phyloP scores from a whole-genome alignment of 192 early-diverging fungal species.

The Gigaspora rosea region DNA sequence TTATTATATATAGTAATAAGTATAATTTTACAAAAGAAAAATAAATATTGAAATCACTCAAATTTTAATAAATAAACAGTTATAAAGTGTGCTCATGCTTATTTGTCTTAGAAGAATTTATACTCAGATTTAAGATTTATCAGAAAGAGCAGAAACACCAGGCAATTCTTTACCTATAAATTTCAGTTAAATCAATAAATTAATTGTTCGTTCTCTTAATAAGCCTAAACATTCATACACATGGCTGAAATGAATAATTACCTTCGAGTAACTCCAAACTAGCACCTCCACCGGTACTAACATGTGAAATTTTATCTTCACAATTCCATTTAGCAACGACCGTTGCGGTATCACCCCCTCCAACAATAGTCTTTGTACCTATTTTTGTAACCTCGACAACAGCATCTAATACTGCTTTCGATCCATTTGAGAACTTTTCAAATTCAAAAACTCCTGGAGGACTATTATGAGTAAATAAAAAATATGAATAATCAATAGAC shows the following conservation, averaged over 20 bases:
- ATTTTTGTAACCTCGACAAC: conserved; percentile 79
- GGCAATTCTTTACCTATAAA: conserved; percentile 51
- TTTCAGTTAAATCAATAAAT: neutral
- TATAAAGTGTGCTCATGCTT: too few species aligned
- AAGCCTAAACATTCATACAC: neutral
- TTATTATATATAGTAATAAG: too few species aligned
- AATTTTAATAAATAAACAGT: too few species aligned
- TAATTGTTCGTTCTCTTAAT: neutral
- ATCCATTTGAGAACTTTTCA: conserved; percentile 87
- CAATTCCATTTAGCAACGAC: conserved; percentile 86
- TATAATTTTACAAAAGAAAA: too few species aligned
- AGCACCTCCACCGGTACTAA: conserved; percentile 96
- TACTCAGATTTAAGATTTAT: neutral
- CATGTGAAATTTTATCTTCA: conserved; percentile 88
- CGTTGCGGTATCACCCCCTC: conserved; percentile 98
- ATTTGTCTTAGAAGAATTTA: too few species aligned
- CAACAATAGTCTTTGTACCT: conserved; percentile 90
- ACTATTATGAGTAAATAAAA: neutral
- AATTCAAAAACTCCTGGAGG: conserved; percentile 98
- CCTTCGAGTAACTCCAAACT: conserved; percentile 95
- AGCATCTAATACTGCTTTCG: conserved; percentile 82
- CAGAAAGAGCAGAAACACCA: conserved; percentile 71
- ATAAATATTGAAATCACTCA: too few species aligned
- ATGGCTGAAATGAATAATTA: conserved; percentile 34
- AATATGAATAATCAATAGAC: neutral